Percentiles rank a stretch among this genome's conserved stretches.
Conservation (phyloP, 176 grass and related monocot species). For the Oryza meridionalis region DNA sequence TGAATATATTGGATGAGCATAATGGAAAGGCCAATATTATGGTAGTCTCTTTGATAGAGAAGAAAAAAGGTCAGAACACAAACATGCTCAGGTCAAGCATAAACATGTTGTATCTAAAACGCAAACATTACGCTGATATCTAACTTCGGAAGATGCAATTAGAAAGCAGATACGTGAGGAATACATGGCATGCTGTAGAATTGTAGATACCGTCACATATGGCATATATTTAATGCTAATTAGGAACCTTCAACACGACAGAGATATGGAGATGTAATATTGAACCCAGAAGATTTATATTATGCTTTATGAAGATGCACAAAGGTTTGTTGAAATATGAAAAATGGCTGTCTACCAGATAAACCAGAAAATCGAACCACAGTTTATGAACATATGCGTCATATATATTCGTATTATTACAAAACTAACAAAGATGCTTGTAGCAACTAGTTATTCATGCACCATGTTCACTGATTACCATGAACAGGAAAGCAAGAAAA, state of each 20-base stretch:
- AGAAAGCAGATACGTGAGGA: conserved; percentile 19
- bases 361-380: conserved; percentile 20
- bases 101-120: conserved; percentile 27
- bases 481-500: conserved; percentile 24
- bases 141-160: conserved; percentile 22
- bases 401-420: neutral
- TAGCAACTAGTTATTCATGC: conserved; percentile 11
- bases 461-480: conserved; percentile 23
- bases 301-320: conserved; percentile 24
- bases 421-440: conserved; percentile 21
- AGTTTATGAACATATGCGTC: neutral
- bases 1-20: conserved; percentile 31
- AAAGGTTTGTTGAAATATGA: conserved; percentile 10
- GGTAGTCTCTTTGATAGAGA: conserved; percentile 22
- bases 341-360: neutral
- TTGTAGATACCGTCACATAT: conserved; percentile 8
- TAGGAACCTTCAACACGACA: conserved; percentile 5
- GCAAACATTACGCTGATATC: conserved; percentile 14
- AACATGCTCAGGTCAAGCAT: conserved; percentile 21
- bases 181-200: conserved; percentile 4
- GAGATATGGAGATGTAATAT: neutral
- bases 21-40: conserved; percentile 20
- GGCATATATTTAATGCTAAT: neutral
- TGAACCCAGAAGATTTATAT: conserved; percentile 13
- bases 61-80: neutral